Conservation (phyloP, 208 protist genomes). For the Leishmania turanica region DNA sequence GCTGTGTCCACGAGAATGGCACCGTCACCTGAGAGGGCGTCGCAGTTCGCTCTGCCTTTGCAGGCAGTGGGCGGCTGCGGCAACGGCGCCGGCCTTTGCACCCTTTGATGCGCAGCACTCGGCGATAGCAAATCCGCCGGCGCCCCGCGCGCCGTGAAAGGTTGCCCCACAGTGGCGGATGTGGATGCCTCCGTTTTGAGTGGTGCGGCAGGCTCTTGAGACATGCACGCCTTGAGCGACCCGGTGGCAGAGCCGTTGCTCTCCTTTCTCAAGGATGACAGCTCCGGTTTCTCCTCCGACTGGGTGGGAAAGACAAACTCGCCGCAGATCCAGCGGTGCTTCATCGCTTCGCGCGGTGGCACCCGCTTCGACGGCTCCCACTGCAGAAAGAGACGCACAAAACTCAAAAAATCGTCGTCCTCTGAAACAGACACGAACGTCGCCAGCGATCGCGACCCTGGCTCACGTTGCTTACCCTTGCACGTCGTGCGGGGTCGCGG, state of each 20-base stretch:
- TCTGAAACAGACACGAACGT: conserved; percentile 57
- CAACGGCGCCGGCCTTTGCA: not conserved
- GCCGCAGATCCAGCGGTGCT: conserved; percentile 69
- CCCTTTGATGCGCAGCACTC: not conserved
- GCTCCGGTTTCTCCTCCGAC: not conserved
- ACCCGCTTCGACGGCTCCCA: conserved; percentile 70
- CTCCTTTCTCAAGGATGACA: not conserved
- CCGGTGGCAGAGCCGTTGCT: not conserved
- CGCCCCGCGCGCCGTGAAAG: not conserved
- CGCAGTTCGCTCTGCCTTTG: not conserved
- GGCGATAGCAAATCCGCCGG: not conserved
- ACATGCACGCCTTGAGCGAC: not conserved
- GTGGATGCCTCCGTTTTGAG: not conserved
- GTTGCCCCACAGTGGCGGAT: not conserved
- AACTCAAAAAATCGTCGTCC: conserved; percentile 69
- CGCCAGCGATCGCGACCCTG: conserved; percentile 53
- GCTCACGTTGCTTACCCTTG: conserved; percentile 38
- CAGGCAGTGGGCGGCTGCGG: not conserved
- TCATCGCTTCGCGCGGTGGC: conserved; percentile 66
- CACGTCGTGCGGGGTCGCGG: conserved; percentile 50
- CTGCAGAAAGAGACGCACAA: conserved; percentile 65
- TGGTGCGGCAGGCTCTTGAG: not conserved
- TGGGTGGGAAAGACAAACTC: conserved; percentile 48
- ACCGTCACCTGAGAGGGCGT: not conserved
- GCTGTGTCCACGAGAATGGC: not conserved